Conservation (phyloP, 2,329 filamentous ascomycete genomes). For the Botryotinia narcissicola region DNA sequence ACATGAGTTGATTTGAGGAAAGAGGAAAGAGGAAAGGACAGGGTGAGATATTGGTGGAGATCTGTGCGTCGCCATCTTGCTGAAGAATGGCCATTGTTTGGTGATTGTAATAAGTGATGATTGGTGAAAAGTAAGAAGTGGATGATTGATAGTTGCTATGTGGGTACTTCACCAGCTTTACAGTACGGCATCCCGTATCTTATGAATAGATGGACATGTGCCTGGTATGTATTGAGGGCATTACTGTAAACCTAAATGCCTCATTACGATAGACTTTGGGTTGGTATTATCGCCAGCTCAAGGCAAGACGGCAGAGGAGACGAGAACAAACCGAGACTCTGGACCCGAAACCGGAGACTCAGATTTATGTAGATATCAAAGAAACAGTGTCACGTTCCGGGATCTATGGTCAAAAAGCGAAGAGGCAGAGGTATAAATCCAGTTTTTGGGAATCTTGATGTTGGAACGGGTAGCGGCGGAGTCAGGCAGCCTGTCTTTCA, state of each 20-base stretch:
- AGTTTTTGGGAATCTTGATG: not conserved
- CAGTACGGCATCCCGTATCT: not conserved
- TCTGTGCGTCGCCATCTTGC: constrained; percentile 21
- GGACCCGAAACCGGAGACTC: constrained; percentile 14
- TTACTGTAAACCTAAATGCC: not conserved
- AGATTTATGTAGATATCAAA: constrained; percentile 12
- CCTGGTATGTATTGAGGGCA: not conserved
- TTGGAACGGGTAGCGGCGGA: not conserved
- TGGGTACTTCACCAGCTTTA: not conserved
- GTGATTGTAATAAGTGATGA: not conserved
- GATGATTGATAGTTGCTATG: not conserved
- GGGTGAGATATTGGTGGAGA: constrained; percentile 15
- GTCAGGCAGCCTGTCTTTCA: not conserved
- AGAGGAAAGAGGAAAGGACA: constrained; percentile 9
- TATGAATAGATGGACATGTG: not conserved
- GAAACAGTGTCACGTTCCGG: not conserved
- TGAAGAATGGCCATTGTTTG: constrained; percentile 10
- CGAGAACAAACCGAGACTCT: constrained; percentile 1
- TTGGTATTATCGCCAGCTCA: not conserved
- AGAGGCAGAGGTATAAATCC: not conserved
- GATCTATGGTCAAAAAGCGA: not conserved
- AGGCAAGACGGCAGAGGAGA: not conserved
- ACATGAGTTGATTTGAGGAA: constrained; percentile 2
- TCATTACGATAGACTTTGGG: not conserved
- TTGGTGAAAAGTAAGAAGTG: not conserved